A percentile compares a stretch with the other conserved stretches of the same genome.
These are phyloP conservation scores for Mycena chlorophos DNA, from an alignment of 768 basidiomycete species.

Conservation along the genomic window DNA sequence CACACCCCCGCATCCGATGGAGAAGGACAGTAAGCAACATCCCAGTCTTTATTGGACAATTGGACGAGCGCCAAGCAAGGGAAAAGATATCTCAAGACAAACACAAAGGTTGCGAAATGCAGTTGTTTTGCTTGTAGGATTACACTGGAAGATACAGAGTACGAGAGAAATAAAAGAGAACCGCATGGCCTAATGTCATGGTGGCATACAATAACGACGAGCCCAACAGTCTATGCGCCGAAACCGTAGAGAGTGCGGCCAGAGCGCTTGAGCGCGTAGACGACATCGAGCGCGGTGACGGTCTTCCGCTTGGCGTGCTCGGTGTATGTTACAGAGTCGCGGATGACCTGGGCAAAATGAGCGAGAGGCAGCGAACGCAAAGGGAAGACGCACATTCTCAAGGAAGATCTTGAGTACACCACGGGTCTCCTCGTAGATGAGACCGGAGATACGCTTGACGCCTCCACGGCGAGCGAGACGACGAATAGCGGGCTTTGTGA, in stretches of 20 bases:
- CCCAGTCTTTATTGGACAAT: no score
- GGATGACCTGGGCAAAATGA: constrained; percentile 54
- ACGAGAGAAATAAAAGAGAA: constrained; percentile 2
- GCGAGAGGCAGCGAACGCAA: background rate
- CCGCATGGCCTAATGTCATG: constrained; percentile 21
- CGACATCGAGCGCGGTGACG: constrained; percentile 83
- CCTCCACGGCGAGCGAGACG: constrained; percentile 90
- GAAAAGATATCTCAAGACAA: background rate
- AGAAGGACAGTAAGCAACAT: no score
- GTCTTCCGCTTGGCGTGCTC: constrained; percentile 89
- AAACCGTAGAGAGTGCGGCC: constrained; percentile 81
- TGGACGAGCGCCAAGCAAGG: background rate
- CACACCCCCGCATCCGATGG: no score
- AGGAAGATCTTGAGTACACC: constrained; percentile 90
- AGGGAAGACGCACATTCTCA: constrained; percentile 54
- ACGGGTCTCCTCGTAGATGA: constrained; percentile 91
- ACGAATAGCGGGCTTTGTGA: constrained; percentile 81
- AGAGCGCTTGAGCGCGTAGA: constrained; percentile 72
- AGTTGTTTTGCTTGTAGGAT: background rate
- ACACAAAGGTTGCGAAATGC: background rate
- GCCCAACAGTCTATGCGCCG: constrained; percentile 52
- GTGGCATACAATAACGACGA: constrained; percentile 14
- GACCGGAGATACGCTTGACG: constrained; percentile 86
- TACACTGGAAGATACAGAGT: background rate
- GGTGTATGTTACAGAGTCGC: constrained; percentile 91